A percentile compares a stretch with the other conserved stretches of the same genome.
Evolutionary conservation across 768 basidiomycete genomes (phyloP).

Genomic region (Arthromyces matolae): DNA sequence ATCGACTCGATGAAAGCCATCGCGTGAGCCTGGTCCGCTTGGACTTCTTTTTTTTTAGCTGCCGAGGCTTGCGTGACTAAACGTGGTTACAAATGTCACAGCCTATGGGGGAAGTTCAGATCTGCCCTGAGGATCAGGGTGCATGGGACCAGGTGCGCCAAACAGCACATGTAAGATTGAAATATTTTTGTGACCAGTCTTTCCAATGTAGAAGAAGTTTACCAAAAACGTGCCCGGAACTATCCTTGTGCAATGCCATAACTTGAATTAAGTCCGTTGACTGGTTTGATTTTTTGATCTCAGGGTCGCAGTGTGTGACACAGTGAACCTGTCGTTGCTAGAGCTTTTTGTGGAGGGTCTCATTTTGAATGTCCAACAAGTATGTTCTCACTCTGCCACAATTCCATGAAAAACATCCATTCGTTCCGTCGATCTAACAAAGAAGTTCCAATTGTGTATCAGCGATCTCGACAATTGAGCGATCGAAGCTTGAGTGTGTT

Average conservation of each 20-base stretch:
- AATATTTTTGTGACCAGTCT: slow-evolving; percentile 29
- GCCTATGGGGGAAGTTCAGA: slow-evolving; percentile 25
- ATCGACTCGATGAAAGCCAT: slow-evolving; percentile 18
- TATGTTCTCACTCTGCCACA: slow-evolving; percentile 8
- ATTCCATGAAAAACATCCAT: slow-evolving; percentile 10
- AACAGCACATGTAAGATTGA: slow-evolving; percentile 30
- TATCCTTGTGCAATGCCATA: slow-evolving; percentile 20
- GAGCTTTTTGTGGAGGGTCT: not conserved
- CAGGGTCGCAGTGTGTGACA: too few relatives aligned
- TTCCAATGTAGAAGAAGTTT: slow-evolving; percentile 30
- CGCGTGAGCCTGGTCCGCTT: slow-evolving; percentile 19
- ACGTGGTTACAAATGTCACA: slow-evolving; percentile 26
- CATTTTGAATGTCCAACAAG: not conserved
- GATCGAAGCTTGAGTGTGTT: not conserved
- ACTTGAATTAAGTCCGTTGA: slow-evolving; percentile 27
- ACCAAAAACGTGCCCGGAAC: slow-evolving; percentile 34
- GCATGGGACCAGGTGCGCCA: slow-evolving; percentile 20
- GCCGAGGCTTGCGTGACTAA: slow-evolving; percentile 25
- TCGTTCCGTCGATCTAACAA: slow-evolving; percentile 13
- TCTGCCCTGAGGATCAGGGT: slow-evolving; percentile 40
- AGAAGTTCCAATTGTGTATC: slow-evolving; percentile 3
- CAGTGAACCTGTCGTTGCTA: too few relatives aligned
- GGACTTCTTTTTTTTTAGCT: slow-evolving; percentile 17
- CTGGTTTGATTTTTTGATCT: slow-evolving; percentile 19
- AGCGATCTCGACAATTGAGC: slow-evolving; percentile 13